Base-by-base conservation (phyloP, 495 filamentous ascomycete species). In the Aspergillus heteromorphus region DNA sequence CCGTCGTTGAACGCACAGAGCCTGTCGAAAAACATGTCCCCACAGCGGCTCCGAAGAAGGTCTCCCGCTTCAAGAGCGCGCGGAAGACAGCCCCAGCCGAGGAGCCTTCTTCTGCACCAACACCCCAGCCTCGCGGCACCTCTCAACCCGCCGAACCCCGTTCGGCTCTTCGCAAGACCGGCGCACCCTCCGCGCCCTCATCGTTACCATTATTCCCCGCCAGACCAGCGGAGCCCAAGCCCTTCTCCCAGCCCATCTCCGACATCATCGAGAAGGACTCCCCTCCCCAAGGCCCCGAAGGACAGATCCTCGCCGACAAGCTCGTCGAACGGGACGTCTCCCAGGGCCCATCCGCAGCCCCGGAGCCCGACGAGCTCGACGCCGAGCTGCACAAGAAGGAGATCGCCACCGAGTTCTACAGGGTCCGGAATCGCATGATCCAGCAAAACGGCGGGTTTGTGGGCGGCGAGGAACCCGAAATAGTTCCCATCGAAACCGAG, bases 321-420 rank as follows among this genome's bases (percentile, higher is more conserved):
- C 68, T 92, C 8, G 70, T 90, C 27, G 89, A 95, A 66, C 83
- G 86, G 41, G 65, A 75, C 21, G 52, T 68, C 6, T 23, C 56
- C 18, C 30, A 64, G 47, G 61, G 62, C 16, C 31, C 60, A 13
- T 57, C 63, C 38, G 54, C 57, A 0, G 62, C 74, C 1, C 73
- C 79, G 4, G 84, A 86, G 48, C 80, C 82, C 2, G 83, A 95
- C 47, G 87, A 90, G 40, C 70, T 93, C 34, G 88, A 97, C 54
- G 83, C 87, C 6, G 70, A 78, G 7, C 70, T 91, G 2, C 73
- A 92, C 38, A 80, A 87, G 40, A 83, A 88, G 54, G 85, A 95
- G 64, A 86, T 95, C 7, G 83, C 86, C 21, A 79, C 79, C 41
- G 88, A 96, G 64, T 95, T 92, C 65, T 83, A 92, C 67, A 81